Evolutionary conservation across 2,329 filamentous ascomycete genomes (phyloP), one percentile per base, ranked within the genome.

Genomic region (Colletotrichum kahawae): DNA sequence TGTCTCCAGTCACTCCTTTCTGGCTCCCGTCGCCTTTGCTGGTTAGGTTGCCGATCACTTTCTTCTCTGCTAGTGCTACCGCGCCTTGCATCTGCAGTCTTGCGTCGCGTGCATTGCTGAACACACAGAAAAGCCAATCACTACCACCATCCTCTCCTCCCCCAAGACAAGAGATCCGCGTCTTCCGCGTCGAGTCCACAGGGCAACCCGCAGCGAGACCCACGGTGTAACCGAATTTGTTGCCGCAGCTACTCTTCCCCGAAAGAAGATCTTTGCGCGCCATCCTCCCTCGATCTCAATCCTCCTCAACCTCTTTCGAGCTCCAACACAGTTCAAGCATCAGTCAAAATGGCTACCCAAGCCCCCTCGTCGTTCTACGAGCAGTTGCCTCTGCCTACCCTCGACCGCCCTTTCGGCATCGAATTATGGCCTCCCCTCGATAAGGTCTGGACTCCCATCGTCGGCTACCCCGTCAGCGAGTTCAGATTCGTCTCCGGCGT

Each of bases 361-460:
- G 78, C 81, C 67, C 83, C 87, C 71, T 82, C 87, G 75, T 84
- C 86, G 77, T 87, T 90, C 78, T 88, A 85, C 85, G 88, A 90
- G 82, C 85, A 90, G 80, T 81, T 92, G 77, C 90, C 95, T 83
- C 83, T 92, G 79, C 96, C 96, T 71, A 95, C 95, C 77, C 90
- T 98, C 85, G 96, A 98, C 84, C 92, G 94, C 78, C 96, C 96
- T 38, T 98, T 98, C 82, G 97, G 96, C 84, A 88, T 98, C 79
- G 90, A 94, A 78, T 87, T 98, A 85, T 98, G 97, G 97, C 95
- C 96, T 80, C 92, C 97, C 86, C 98, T 98, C 91, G 94, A 93
- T 87, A 95, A 95, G 88, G 93, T 90, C 80, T 98, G 94, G 87
- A 93, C 94, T 83, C 85, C 89, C 73, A 88, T 95, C 78, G 90